Evolutionary conservation across 2,329 filamentous ascomycete species (phyloP).

Genomic region (Fusarium pseudocircinatum): DNA sequence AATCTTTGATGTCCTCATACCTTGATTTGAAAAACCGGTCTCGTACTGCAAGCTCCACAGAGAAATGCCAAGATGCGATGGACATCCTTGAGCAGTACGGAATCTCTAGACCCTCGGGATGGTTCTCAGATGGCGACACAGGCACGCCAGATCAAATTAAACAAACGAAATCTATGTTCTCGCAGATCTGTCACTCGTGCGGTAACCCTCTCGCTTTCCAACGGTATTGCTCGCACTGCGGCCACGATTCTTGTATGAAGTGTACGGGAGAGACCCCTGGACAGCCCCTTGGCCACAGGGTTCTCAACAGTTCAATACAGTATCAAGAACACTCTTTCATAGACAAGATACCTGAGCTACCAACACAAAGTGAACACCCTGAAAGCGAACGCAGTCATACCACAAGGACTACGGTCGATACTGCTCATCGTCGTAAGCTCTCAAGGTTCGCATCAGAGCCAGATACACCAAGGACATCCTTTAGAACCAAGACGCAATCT

Average conservation of each 20-base stretch:
- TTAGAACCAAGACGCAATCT: slow-evolving; percentile 5
- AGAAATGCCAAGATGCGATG: slow-evolving; percentile 54
- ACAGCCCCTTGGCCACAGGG: slow-evolving; percentile 5
- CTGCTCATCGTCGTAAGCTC: not conserved
- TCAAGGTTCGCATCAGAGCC: slow-evolving; percentile 20
- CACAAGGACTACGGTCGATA: not conserved
- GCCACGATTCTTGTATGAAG: slow-evolving; percentile 60
- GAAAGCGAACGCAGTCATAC: slow-evolving; percentile 7
- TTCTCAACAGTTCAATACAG: not conserved
- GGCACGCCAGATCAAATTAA: slow-evolving; percentile 8
- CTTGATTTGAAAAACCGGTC: slow-evolving; percentile 26
- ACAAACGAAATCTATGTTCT: slow-evolving; percentile 33
- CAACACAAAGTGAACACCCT: not conserved
- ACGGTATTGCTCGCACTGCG: slow-evolving; percentile 58
- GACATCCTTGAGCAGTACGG: slow-evolving; percentile 59
- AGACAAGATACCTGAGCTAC: not conserved
- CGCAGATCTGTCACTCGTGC: slow-evolving; percentile 61
- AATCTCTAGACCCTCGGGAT: slow-evolving; percentile 57
- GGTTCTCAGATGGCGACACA: slow-evolving; percentile 55
- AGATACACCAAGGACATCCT: slow-evolving; percentile 17
- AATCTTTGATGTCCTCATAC: slow-evolving; percentile 1
- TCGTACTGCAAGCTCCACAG: slow-evolving; percentile 47
- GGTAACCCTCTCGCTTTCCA: slow-evolving; percentile 52
- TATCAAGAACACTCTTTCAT: slow-evolving; percentile 6
- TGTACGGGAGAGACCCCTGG: slow-evolving; percentile 53